Evolutionary conservation across 1,284 basidiomycete genomes (phyloP).

Genomic region (Butyriboletus regius): DNA sequence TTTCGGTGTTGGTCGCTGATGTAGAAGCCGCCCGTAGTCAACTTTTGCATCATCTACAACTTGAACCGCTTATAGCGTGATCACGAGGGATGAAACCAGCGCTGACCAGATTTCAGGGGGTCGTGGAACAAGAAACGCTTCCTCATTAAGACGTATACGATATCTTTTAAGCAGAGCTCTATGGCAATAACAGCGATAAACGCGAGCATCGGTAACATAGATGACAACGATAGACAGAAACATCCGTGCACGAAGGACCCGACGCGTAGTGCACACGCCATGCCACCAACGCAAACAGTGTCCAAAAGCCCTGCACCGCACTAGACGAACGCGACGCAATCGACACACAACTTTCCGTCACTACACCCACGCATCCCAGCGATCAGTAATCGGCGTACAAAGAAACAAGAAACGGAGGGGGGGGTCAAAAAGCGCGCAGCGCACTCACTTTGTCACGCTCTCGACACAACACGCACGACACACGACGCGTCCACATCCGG

Average conservation of each 20-base stretch:
- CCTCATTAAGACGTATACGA: constrained; percentile 14
- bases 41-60: background rate
- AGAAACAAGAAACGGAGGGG: background rate
- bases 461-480: constrained; percentile 27
- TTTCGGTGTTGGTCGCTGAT: background rate
- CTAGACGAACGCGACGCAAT: constrained; percentile 26
- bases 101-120: too few relatives aligned
- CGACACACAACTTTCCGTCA: constrained; percentile 30
- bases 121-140: background rate
- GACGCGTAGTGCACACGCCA: too few relatives aligned
- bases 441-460: constrained; percentile 25
- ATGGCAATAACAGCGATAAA: background rate
- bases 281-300: too few relatives aligned
- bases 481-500: constrained; percentile 27
- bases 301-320: too few relatives aligned
- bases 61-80: background rate
- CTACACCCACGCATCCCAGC: constrained; percentile 2
- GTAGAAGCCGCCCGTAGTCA: background rate
- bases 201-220: constrained; percentile 3
- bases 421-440: background rate
- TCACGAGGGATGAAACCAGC: background rate
- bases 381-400: constrained; percentile 6
- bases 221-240: background rate
- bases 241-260: background rate
- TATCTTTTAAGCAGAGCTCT: constrained; percentile 6